phyloP scores from a whole-genome alignment of 306 rosid species.

The Neltuma alba region DNA sequence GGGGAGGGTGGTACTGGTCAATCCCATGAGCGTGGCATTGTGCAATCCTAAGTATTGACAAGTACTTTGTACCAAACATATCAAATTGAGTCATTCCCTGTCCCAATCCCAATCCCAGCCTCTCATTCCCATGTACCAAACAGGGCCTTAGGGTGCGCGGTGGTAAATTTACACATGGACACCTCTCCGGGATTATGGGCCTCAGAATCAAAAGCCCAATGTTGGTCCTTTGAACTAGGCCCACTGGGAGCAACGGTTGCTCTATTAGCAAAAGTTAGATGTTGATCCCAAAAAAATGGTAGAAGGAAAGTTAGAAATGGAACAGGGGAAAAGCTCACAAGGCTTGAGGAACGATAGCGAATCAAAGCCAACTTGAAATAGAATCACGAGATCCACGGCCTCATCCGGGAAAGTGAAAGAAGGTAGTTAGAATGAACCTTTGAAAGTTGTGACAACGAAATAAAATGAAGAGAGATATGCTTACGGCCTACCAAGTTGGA shows the following conservation, averaged over 20 bases:
- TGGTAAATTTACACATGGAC: background rate
- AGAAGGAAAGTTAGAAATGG: background rate
- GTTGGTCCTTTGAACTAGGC: background rate
- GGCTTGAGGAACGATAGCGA: background rate
- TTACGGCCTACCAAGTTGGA: slow-evolving; percentile 45
- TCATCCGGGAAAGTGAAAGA: slow-evolving; percentile 11
- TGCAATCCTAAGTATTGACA: too few relatives aligned
- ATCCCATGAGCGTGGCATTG: too few relatives aligned
- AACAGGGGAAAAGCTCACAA: background rate
- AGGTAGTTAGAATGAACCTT: background rate
- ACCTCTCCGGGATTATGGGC: background rate
- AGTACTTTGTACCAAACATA: too few relatives aligned
- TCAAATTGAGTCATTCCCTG: too few relatives aligned
- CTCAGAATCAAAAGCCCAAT: background rate
- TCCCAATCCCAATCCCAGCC: too few relatives aligned
- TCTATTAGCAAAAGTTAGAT: background rate
- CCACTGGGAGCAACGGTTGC: background rate
- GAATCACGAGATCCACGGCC: slow-evolving; percentile 27
- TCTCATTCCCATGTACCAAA: too few relatives aligned
- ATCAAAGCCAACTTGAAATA: background rate
- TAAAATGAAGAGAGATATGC: slow-evolving; percentile 3
- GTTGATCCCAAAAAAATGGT: background rate
- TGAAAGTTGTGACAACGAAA: slow-evolving; percentile 3
- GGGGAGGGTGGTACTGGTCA: too few relatives aligned
- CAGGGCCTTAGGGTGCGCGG: background rate